Conservation (phyloP, 2,329 filamentous ascomycete species). For the Apiospora phragmitis region DNA sequence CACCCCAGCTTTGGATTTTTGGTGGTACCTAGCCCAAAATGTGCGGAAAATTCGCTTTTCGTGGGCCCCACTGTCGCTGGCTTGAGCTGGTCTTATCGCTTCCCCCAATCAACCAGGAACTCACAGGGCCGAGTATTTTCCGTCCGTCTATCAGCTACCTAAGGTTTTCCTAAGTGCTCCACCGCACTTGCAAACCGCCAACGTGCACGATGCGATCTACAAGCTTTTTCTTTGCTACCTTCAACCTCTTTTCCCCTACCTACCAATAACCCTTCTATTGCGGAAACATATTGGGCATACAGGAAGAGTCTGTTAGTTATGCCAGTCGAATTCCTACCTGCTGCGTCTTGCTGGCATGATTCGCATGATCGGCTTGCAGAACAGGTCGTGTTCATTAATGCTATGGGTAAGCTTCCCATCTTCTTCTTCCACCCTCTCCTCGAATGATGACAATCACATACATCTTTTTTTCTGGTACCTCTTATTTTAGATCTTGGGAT, state of each 20-base stretch:
- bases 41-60: constrained; percentile 2
- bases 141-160: background rate
- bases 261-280: background rate
- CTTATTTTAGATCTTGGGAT: constrained; percentile 74
- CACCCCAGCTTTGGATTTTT: constrained; percentile 6
- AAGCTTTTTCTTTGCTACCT: background rate
- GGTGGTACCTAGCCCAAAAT: constrained; percentile 4
- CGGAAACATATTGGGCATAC: background rate
- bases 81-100: background rate
- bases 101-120: background rate
- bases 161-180: background rate
- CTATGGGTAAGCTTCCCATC: background rate
- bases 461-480: constrained; percentile 87
- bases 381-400: background rate
- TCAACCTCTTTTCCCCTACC: no score
- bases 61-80: background rate
- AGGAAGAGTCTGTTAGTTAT: background rate
- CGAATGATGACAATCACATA: constrained; percentile 70
- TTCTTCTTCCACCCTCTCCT: constrained; percentile 17
- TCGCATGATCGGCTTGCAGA: background rate
- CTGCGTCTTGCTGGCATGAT: background rate
- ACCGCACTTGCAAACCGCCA: background rate
- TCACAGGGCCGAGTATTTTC: constrained; percentile 2
- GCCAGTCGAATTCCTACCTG: background rate
- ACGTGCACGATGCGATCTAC: background rate